phyloP scores from a whole-genome alignment of 73 alveolate genomes.

The Breviolum minutum region DNA sequence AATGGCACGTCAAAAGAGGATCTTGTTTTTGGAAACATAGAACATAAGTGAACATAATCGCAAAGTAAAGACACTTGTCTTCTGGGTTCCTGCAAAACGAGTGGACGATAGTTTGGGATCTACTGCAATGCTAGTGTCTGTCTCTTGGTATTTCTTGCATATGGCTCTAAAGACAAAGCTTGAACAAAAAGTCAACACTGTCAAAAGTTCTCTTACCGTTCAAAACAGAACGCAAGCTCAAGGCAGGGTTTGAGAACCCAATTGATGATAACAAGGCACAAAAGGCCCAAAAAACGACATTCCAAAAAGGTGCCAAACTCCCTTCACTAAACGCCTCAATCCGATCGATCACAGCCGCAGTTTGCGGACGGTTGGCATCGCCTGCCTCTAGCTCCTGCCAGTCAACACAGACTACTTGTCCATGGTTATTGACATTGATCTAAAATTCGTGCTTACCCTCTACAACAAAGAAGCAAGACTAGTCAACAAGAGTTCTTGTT shows the following conservation, averaged over 20 bases:
- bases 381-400: conserved; percentile 79
- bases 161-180: neutral
- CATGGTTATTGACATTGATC: neutral
- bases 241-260: neutral
- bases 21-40: neutral
- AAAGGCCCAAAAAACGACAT: neutral
- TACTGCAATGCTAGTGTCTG: too few species aligned
- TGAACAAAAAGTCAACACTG: neutral
- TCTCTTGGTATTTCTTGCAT: neutral
- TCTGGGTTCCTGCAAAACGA: neutral
- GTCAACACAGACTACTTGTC: neutral
- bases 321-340: conserved; percentile 29
- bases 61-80: neutral
- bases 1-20: neutral
- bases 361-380: conserved; percentile 73
- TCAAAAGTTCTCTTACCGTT: neutral
- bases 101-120: neutral
- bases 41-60: neutral
- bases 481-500: too few species aligned
- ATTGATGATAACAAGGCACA: neutral
- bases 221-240: neutral
- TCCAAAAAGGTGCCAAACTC: neutral
- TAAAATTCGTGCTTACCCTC: neutral
- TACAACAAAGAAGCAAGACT: neutral
- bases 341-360: conserved; percentile 81